Evolutionary conservation across 176 grass and related monocot genomes (phyloP).

Genomic region (Pharus latifolius): DNA sequence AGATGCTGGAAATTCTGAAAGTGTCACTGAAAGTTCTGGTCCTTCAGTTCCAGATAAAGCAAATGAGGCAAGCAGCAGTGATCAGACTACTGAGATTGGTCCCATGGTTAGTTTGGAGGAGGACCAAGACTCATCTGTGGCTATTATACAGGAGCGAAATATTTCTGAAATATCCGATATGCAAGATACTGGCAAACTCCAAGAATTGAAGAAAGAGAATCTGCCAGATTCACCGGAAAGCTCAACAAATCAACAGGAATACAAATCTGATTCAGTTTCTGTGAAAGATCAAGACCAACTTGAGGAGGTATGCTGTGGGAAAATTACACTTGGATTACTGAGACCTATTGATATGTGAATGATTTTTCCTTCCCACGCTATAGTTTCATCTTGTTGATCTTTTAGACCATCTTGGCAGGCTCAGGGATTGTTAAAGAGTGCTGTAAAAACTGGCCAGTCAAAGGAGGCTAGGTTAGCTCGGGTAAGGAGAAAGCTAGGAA

Average conservation of each 20-base stretch:
- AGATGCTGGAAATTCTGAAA: conserved; percentile 12
- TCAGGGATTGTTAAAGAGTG: conserved; percentile 82
- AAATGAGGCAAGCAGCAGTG: conserved; percentile 15
- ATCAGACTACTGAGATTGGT: conserved; percentile 31
- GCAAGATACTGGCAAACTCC: conserved; percentile 14
- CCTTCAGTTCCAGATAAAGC: conserved; percentile 26
- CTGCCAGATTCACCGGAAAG: conserved; percentile 31
- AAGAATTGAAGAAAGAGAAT: conserved; percentile 48
- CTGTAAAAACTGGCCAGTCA: conserved; percentile 90
- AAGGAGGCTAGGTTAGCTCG: conserved; percentile 98
- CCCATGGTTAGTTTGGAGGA: conserved; percentile 30
- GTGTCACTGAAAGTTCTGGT: conserved; percentile 16
- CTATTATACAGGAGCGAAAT: conserved; percentile 49
- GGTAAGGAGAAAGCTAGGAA: conserved; percentile 50
- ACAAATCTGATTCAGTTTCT: conserved; percentile 51
- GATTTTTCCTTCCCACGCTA: conserved; percentile 3
- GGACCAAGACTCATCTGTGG: conserved; percentile 24
- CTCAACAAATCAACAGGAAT: conserved; percentile 38
- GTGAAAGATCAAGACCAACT: conserved; percentile 86
- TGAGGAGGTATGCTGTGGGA: conserved; percentile 59
- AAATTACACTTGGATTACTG: neutral
- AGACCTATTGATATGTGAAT: conserved; percentile 15
- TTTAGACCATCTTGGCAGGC: conserved; percentile 45
- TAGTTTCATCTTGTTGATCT: conserved; percentile 16
- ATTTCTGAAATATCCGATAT: conserved; percentile 29